These are phyloP conservation scores for Cryphonectria naterciae DNA, from an alignment of 2,329 filamentous ascomycete species.

Conservation along the genomic window DNA sequence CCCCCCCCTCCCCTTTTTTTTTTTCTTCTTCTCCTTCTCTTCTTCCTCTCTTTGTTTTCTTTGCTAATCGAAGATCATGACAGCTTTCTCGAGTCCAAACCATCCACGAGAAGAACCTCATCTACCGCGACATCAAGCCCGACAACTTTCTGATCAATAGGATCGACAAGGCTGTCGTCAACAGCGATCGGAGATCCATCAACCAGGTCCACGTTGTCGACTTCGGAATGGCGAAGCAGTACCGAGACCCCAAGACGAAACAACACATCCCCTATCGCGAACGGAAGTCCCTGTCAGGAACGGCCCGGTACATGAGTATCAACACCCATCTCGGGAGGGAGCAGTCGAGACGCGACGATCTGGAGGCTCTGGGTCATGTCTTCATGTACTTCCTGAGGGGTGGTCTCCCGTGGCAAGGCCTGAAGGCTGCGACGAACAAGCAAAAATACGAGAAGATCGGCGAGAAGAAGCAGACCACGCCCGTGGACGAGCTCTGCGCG, in stretches of 20 bases:
- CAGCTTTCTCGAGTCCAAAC: slow-evolving; percentile 86
- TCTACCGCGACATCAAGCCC: slow-evolving; percentile 98
- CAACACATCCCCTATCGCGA: slow-evolving; percentile 98
- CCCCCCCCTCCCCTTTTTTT: too few species aligned
- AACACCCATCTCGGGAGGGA: slow-evolving; percentile 97
- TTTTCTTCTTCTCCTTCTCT: too few species aligned
- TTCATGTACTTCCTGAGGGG: slow-evolving; percentile 78
- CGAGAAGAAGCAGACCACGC: slow-evolving; percentile 98
- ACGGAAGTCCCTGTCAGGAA: slow-evolving; percentile 94
- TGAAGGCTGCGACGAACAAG: slow-evolving; percentile 79
- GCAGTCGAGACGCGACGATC: slow-evolving; percentile 92
- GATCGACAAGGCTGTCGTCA: slow-evolving; percentile 74
- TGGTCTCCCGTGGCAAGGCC: slow-evolving; percentile 71
- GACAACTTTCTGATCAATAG: slow-evolving; percentile 98
- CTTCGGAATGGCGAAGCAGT: slow-evolving; percentile 99
- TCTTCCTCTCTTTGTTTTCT: neutral
- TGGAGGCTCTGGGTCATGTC: slow-evolving; percentile 82
- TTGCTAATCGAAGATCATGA: slow-evolving; percentile 35
- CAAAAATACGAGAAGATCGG: slow-evolving; percentile 99
- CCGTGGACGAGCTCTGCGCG: slow-evolving; percentile 95
- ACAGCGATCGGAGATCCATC: slow-evolving; percentile 46
- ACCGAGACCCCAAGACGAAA: slow-evolving; percentile 97
- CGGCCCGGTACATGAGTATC: slow-evolving; percentile 98
- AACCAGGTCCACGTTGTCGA: slow-evolving; percentile 99
- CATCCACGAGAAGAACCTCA: slow-evolving; percentile 98